Base-by-base conservation (phyloP, 768 basidiomycete genomes). In the Lentinus tigrinus region DNA sequence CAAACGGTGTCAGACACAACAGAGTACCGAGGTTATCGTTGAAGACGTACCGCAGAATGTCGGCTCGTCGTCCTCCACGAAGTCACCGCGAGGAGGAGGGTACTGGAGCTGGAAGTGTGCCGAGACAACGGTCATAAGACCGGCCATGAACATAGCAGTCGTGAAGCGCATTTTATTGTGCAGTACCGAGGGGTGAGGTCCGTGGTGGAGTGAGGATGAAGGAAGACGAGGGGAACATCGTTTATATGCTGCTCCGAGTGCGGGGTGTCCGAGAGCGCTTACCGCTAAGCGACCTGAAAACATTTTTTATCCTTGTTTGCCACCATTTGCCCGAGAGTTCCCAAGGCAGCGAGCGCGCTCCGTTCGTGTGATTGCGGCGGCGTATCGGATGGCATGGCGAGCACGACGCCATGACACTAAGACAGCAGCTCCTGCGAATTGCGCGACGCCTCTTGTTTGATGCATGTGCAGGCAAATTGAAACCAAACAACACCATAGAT, bases 101-200 rank as follows among this genome's bases (percentile, higher is more conserved):
- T 83, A 93, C 65, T 87, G 81, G 42, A 94, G 77, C 63, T 88
- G 86, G 74, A 94, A 95, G 72, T 95, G 93, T 8, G 90, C 69
- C 34, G 78, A 66, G 14, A 75, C 72, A 23, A 49, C 61, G 49
- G 66, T 61, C 52, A 68, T 48, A 24, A 81, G 69, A 36, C 70
- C 64, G 37, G 72, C 66, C 26, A 83, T 55, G 56, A 81, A 34
- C 56, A 73, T 39, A 46, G 77, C 47, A 56, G 72, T 58, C 27
- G 73, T 23, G 63, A 75, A 61, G 57, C 60, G 69, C 78, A 81
- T 80, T 47, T 8, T 58, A 44, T 1, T 13, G 16, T 6, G 43
- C 24, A 38, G 28, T 23, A 39, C 31, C 31, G 31, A 31, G 11
- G 24, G 34, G 39, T 10, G 23, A 42, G 27, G 24, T 27, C 10